phyloP scores from a whole-genome alignment of 2,329 filamentous ascomycete genomes.

The Botryotinia narcissicola region DNA sequence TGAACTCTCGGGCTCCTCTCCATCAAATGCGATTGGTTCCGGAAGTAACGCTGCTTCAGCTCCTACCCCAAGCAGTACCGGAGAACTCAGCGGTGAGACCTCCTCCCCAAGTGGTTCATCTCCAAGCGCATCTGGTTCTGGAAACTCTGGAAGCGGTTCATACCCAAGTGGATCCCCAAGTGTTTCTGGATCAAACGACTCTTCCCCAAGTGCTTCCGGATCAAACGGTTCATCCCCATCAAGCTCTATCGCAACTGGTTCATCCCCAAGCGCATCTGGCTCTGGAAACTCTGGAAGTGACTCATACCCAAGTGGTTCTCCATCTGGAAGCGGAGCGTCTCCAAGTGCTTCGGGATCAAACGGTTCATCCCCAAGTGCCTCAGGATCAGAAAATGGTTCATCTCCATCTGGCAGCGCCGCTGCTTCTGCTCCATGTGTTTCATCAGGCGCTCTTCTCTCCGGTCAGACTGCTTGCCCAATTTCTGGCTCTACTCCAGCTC shows the following conservation, averaged over 20 bases:
- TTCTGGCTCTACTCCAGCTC: background rate
- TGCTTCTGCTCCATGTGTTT: background rate
- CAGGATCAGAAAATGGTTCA: background rate
- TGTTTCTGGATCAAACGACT: too few relatives aligned
- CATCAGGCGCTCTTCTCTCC: background rate
- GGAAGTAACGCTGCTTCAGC: background rate
- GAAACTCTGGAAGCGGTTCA: too few relatives aligned
- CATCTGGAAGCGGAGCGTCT: background rate
- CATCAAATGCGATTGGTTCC: background rate
- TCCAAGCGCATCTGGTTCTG: too few relatives aligned
- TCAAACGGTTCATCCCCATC: background rate
- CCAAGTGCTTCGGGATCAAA: background rate
- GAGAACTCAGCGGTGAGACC: background rate
- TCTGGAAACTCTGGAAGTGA: background rate
- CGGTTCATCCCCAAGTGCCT: background rate
- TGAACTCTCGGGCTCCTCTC: background rate
- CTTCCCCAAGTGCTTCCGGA: background rate
- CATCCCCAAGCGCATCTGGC: background rate
- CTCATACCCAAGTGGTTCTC: background rate
- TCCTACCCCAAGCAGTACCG: background rate
- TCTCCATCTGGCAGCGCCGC: background rate
- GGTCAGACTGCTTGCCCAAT: constrained; percentile 4
- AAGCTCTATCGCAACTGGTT: background rate
- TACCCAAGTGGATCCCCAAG: too few relatives aligned
- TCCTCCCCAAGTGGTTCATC: background rate